These are phyloP conservation scores for Claviceps sorghi DNA, from an alignment of 2,329 filamentous ascomycete species.

Conservation along the genomic window DNA sequence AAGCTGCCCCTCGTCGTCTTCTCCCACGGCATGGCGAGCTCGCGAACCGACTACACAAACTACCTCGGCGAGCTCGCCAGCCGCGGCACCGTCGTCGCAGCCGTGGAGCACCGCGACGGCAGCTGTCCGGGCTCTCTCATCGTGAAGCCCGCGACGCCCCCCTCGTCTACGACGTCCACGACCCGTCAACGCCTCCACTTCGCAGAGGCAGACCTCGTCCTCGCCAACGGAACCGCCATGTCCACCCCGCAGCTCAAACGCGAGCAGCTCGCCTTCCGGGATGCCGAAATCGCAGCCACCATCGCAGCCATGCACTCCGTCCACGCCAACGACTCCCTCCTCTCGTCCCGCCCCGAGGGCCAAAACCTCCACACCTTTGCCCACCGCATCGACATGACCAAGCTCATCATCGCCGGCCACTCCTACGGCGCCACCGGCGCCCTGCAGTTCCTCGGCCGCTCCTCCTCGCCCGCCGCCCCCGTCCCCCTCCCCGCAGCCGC, in stretches of 20 bases:
- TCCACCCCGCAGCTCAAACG: constrained; percentile 25
- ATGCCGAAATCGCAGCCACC: constrained; percentile 33
- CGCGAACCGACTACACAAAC: constrained; percentile 36
- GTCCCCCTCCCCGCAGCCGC: constrained; percentile 37
- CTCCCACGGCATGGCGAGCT: constrained; percentile 36
- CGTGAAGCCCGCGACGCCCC: constrained; percentile 3
- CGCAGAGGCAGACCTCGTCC: constrained; percentile 18
- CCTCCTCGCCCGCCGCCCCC: constrained; percentile 16
- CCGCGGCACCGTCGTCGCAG: constrained; percentile 33
- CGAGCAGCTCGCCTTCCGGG: constrained; percentile 34
- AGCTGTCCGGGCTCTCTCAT: constrained; percentile 32
- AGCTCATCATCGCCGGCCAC: constrained; percentile 45
- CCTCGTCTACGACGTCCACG: constrained; percentile 11
- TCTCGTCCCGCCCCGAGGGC: constrained; percentile 35
- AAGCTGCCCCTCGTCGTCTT: constrained; percentile 33
- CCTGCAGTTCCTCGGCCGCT: constrained; percentile 41
- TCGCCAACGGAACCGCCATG: constrained; percentile 15
- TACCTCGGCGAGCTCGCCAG: constrained; percentile 35
- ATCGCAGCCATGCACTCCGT: constrained; percentile 26
- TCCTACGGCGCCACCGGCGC: constrained; percentile 53
- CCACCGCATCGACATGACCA: constrained; percentile 35
- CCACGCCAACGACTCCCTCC: constrained; percentile 19
- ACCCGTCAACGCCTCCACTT: constrained; percentile 22
- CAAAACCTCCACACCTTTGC: constrained; percentile 33
- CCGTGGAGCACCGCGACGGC: constrained; percentile 38